These are phyloP conservation scores for Eucalyptus pauciflora DNA, from an alignment of 345 rosid genomes.

Conservation along the genomic window DNA sequence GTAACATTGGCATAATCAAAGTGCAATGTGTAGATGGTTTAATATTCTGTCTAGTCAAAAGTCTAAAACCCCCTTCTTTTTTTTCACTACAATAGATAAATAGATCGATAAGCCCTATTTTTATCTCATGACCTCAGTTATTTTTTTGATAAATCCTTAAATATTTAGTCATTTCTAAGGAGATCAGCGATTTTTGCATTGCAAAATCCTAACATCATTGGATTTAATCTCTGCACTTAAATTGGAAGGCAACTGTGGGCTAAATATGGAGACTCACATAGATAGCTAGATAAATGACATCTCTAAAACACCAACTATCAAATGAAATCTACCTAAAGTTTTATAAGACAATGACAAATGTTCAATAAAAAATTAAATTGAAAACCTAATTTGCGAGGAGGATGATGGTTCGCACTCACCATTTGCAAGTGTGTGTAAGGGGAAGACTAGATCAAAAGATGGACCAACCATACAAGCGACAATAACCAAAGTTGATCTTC, in stretches of 20 bases:
- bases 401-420: not conserved
- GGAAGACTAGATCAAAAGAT: not conserved
- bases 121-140: not conserved
- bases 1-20: not conserved
- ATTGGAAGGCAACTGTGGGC: not conserved
- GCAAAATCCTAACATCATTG: not conserved
- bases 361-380: not conserved
- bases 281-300: not conserved
- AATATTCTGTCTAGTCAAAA: not conserved
- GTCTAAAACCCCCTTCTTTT: not conserved
- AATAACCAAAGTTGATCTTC: not conserved
- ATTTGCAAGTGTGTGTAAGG: not conserved
- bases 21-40: not conserved
- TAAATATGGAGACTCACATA: not conserved
- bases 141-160: not conserved
- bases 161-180: not conserved
- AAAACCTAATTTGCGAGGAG: not conserved
- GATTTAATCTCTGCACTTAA: not conserved
- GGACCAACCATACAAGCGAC: not conserved
- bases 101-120: not conserved
- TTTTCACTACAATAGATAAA: not conserved
- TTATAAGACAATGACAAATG: not conserved
- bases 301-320: not conserved
- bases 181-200: not conserved
- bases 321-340: not conserved